Evolutionary conservation across 2,329 filamentous ascomycete genomes (phyloP), one percentile per base, ranked within the genome.

Genomic region (Alternaria angustiovoidea): DNA sequence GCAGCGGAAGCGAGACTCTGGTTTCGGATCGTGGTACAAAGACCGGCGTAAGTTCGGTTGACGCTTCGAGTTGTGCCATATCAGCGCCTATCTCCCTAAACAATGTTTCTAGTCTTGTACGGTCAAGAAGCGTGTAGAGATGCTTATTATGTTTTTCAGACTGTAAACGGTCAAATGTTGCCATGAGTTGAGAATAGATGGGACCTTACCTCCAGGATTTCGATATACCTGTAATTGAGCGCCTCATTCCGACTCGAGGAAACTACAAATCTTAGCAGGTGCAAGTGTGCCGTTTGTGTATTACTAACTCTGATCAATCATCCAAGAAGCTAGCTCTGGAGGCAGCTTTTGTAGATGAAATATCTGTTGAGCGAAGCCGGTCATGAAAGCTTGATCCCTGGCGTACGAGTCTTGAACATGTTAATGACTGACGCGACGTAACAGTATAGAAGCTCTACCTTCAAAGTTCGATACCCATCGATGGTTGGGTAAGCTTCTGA

Each of bases 11-110:
- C 22, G 54, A 47, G 22, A 42, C 28, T 48, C 54, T 64, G 4
- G 58, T 55, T 46, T 55, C 67, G 60, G 57, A 24, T 26, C 58
- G 54, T 26, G 44, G 38, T 22, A 62, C 57, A 49, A 47, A 54
- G 26, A 41, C 34, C 18, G 63, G 67, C 6, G 38, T 16, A 30
- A 71, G 20, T 9, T 63, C 38, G 16, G 47, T 30, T 20, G 39
- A 39, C 6, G 46, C 22, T 5, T 59, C 51, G 6, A 69, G 34
- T 12, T 26, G 55, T 26, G 54, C 39, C 22, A 66, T 38, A 4
- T 63, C 57, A 41, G 87, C 88, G 3, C 89, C 89, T 6, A 93
- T 72, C 16, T 78, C 79, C 51, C 77, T 75, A 62, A 94, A 90
- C 11, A 92, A 77, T 6, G 79, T 73, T 51, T 86, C 70, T 11